Conservation (phyloP, 257 asterid genomes). For the Nicotiana tabacum region DNA sequence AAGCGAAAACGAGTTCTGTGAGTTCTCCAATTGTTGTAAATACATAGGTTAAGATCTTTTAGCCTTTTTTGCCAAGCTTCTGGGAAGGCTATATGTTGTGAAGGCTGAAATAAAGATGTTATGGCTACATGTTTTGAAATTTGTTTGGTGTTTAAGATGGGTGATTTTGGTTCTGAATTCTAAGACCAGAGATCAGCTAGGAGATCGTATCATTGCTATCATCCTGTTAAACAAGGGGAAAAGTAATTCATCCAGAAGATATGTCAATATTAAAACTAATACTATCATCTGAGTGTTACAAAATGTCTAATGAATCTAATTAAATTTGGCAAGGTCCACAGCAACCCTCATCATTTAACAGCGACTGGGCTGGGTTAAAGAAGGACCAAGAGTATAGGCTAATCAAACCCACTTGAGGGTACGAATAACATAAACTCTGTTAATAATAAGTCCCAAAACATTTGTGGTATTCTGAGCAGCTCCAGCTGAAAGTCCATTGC, state of each 20-base stretch:
- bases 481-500: neutral
- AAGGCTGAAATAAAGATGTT: no score
- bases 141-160: neutral
- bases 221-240: neutral
- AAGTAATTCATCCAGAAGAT: neutral
- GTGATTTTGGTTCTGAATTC: neutral
- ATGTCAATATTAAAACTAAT: neutral
- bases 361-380: constrained; percentile 4
- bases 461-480: neutral
- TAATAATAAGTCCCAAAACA: neutral
- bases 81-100: no score
- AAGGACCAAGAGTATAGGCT: constrained; percentile 16
- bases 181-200: neutral
- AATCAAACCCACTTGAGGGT: constrained; percentile 7
- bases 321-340: constrained; percentile 22
- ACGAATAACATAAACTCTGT: constrained; percentile 9
- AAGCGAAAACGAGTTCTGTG: no score
- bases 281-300: constrained; percentile 19
- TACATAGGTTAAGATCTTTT: no score
- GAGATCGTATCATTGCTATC: neutral
- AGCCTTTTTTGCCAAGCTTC: no score
- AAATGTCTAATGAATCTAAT: constrained; percentile 34
- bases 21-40: no score
- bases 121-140: neutral
- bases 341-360: constrained; percentile 18